Evolutionary conservation across 768 basidiomycete genomes (phyloP), one percentile per base, ranked within the genome.

Genomic region (Termitomyces sp.): DNA sequence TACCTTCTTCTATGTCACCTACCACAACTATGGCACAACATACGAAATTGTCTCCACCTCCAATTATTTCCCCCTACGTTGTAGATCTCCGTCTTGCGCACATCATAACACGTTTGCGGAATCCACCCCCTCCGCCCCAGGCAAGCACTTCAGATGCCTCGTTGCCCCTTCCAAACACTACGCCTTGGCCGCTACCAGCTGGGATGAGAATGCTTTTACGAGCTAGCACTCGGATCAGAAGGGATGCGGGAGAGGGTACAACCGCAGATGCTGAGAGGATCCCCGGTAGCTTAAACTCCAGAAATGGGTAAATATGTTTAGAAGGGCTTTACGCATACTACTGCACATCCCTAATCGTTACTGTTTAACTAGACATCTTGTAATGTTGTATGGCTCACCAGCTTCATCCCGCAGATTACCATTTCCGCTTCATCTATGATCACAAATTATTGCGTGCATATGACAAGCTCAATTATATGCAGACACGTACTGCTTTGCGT

Each of bases 91-190:
- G 76, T 19, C 62, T 87, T 32, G 63, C 71, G 7, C 68, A 78
- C 41, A 67, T 91, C 58, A 60, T 87, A 34, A 70, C 73, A 45
- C 85, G 81, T 40, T 65, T 91, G 52, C 77, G 82, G 54, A 72
- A 75, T 54, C 82, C 89, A 11, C 70, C 77, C 10, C 77, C 77
- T 3, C 68, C 72, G 35, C 56, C 66, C 21, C 62, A 63, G 38
- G 51, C 71, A 22, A 63, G 60, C 24, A 58, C 63, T 41, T 52
- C 70, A 15, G 66, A 72, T 45, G 58, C 70, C 32, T 54, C 74
- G 10, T 74, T 87, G 46, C 83, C 85, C 10, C 69, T 85, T 34
- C 85, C 85, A 2, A 84, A 80, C 63, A 85, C 84, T 24, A 77
- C 82, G 15, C 72, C 80, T 8, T 77, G 75, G 69, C 76, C 77